Percentiles rank a stretch among this genome's conserved stretches.
phyloP scores from a whole-genome alignment of 352 stramenopile species.

The Globisporangium cystogenes region DNA sequence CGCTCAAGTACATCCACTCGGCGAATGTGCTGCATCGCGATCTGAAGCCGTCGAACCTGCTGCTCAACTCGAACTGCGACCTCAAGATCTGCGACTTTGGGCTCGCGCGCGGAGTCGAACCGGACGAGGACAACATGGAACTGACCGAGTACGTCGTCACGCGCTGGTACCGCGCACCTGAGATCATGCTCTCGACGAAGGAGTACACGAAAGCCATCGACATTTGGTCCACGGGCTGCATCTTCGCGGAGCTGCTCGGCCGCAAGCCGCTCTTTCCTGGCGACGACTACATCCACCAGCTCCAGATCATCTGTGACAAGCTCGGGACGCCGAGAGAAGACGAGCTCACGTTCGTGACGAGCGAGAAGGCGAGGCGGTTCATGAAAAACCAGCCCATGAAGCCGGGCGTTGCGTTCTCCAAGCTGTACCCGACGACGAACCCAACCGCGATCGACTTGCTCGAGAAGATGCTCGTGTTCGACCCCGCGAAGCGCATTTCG shows the following conservation, averaged over 20 bases:
- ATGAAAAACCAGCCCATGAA: slow-evolving; percentile 83
- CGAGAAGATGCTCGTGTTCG: slow-evolving; percentile 86
- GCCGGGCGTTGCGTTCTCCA: slow-evolving; percentile 56
- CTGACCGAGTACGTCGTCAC: slow-evolving; percentile 90
- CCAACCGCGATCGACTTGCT: slow-evolving; percentile 73
- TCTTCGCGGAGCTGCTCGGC: slow-evolving; percentile 91
- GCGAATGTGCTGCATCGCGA: slow-evolving; percentile 95
- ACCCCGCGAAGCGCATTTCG: slow-evolving; percentile 86
- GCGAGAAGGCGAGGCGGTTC: slow-evolving; percentile 83
- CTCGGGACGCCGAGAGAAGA: slow-evolving; percentile 84
- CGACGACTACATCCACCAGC: slow-evolving; percentile 99
- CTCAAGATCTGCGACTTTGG: slow-evolving; percentile 68
- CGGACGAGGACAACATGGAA: slow-evolving; percentile 86
- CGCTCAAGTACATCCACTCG: slow-evolving; percentile 93
- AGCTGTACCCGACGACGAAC: slow-evolving; percentile 71
- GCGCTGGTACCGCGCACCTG: slow-evolving; percentile 89
- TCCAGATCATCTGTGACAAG: slow-evolving; percentile 94
- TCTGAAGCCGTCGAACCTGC: slow-evolving; percentile 96
- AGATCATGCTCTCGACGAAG: slow-evolving; percentile 95
- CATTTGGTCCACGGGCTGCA: slow-evolving; percentile 94
- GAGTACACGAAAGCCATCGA: slow-evolving; percentile 98
- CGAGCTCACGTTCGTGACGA: slow-evolving; percentile 90
- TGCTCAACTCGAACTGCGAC: slow-evolving; percentile 94
- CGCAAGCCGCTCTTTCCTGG: slow-evolving; percentile 91
- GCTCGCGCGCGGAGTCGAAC: slow-evolving; percentile 77